These are phyloP conservation scores for Trypanosoma cruzi DNA, from an alignment of 208 protist genomes.

Conservation along the genomic window DNA sequence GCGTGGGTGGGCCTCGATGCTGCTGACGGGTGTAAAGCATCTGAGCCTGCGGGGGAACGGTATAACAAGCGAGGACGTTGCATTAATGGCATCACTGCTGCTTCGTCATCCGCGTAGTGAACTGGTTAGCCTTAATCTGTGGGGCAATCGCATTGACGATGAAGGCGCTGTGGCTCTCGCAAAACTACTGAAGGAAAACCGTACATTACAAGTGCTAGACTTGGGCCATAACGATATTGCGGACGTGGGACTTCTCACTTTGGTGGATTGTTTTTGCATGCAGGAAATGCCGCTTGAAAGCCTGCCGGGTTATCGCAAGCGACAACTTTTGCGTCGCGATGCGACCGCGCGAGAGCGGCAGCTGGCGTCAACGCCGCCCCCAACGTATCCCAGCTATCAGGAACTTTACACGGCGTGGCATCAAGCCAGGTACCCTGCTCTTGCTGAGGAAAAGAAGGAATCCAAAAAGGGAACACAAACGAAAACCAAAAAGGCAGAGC, in stretches of 20 bases:
- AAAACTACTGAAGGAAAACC: slow-evolving; percentile 54
- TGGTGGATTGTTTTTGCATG: slow-evolving; percentile 75
- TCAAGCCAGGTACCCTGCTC: slow-evolving; percentile 7
- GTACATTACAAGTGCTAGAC: slow-evolving; percentile 72
- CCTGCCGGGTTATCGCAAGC: slow-evolving; percentile 42
- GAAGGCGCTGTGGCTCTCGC: slow-evolving; percentile 59
- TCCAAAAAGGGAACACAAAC: slow-evolving; percentile 27
- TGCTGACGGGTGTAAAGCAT: slow-evolving; percentile 72
- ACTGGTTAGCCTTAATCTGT: slow-evolving; percentile 83
- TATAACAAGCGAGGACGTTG: slow-evolving; percentile 62
- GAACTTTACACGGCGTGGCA: slow-evolving; percentile 74
- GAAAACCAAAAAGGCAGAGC: slow-evolving; percentile 27
- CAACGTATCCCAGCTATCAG: slow-evolving; percentile 66
- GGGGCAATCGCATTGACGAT: slow-evolving; percentile 87
- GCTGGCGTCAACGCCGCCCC: slow-evolving; percentile 34
- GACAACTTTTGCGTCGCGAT: slow-evolving; percentile 47
- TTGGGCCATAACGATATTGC: slow-evolving; percentile 82
- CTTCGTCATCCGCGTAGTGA: slow-evolving; percentile 55
- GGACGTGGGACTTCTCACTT: slow-evolving; percentile 62
- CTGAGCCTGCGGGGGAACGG: slow-evolving; percentile 86
- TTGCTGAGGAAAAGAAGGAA: slow-evolving; percentile 30
- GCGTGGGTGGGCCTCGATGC: slow-evolving; percentile 64
- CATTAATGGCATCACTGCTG: slow-evolving; percentile 50
- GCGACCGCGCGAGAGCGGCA: slow-evolving; percentile 59
- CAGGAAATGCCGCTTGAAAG: slow-evolving; percentile 62